Percentiles rank a stretch among this genome's conserved stretches.
Conservation (phyloP, 371 early-diverging fungal genomes). For the Synchytrium microbalum region DNA sequence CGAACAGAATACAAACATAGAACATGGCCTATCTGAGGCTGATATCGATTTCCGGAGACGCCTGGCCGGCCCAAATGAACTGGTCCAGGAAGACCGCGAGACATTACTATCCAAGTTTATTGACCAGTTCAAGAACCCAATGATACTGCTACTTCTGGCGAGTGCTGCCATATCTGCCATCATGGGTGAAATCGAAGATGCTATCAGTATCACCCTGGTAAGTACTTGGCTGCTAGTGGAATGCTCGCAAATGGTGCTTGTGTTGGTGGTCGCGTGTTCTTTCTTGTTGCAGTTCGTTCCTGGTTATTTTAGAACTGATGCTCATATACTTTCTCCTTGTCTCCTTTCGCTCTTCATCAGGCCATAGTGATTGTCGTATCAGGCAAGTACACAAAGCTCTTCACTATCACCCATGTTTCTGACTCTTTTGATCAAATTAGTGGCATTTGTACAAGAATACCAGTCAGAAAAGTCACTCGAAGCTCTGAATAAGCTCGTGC, state of each 20-base stretch:
- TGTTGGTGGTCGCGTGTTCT: no score
- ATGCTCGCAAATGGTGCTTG: conserved; percentile 8
- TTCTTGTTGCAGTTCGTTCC: neutral
- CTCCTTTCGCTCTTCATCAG: conserved; percentile 29
- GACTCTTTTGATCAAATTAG: conserved; percentile 25
- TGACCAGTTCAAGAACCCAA: conserved; percentile 72
- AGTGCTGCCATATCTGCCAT: conserved; percentile 77
- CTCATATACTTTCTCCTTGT: conserved; percentile 3
- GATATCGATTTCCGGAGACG: conserved; percentile 10
- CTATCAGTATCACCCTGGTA: conserved; percentile 87
- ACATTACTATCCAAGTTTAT: conserved; percentile 55
- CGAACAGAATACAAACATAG: conserved; percentile 4
- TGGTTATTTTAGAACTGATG: conserved; percentile 1
- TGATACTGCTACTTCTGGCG: conserved; percentile 80
- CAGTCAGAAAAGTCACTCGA: conserved; percentile 77
- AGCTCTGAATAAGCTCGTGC: conserved; percentile 78
- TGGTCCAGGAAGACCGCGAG: conserved; percentile 56
- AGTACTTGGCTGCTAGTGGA: conserved; percentile 12
- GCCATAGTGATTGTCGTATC: conserved; percentile 82
- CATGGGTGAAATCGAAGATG: conserved; percentile 88
- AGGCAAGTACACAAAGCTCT: conserved; percentile 38
- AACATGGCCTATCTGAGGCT: neutral
- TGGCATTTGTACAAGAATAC: conserved; percentile 88
- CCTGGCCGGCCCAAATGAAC: conserved; percentile 42
- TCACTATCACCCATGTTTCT: neutral